Evolutionary conservation across 345 rosid species (phyloP).

Genomic region (Lepidium aucheri): DNA sequence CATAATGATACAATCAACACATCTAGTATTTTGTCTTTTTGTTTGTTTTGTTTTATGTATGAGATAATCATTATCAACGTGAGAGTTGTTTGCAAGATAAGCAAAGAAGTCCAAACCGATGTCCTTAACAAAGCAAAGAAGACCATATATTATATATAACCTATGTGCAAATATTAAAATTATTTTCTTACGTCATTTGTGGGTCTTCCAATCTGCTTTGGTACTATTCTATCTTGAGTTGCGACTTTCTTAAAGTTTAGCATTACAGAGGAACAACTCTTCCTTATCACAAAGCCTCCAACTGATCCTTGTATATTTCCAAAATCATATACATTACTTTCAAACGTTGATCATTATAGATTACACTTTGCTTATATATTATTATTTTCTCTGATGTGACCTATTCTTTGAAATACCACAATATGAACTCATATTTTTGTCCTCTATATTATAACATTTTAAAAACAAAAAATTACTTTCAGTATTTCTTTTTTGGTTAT

Average conservation of each 20-base stretch:
- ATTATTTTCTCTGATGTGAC: no score
- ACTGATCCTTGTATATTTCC: background rate
- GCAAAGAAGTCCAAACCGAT: background rate
- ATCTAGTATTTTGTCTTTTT: background rate
- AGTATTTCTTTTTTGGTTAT: no score
- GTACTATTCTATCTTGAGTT: background rate
- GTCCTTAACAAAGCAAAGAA: background rate
- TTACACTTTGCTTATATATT: no score
- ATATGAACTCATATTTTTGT: no score
- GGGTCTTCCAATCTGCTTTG: background rate
- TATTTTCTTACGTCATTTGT: background rate
- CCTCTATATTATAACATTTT: no score
- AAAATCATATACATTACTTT: no score
- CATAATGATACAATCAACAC: background rate
- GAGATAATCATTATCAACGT: background rate
- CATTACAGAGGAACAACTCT: background rate
- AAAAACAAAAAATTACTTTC: no score
- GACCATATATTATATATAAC: background rate
- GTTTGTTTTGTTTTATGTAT: background rate
- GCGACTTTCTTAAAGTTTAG: background rate
- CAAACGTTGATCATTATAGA: no score
- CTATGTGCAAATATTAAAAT: background rate
- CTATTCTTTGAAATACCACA: no score
- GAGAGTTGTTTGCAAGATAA: slow-evolving; percentile 15
- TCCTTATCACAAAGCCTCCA: background rate